Base-by-base conservation (phyloP, 306 rosid species). In the Prunus salicina region DNA sequence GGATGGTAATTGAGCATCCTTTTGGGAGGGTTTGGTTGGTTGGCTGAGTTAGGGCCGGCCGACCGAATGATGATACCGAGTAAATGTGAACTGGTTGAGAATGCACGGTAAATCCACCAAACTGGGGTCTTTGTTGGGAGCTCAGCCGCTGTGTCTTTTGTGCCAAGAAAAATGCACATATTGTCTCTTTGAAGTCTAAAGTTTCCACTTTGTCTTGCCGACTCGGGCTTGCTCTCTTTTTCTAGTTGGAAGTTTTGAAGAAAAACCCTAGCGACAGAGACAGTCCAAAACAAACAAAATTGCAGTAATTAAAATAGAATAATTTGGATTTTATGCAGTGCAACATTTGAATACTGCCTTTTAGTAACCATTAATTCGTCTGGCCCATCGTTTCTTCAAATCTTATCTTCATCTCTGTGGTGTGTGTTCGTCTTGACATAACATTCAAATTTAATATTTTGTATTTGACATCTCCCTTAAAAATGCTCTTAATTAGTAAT, bases 381-480 rank as follows among this genome's bases (percentile, higher is more conserved):
- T 49, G 53, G 52, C 13, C 52, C 52, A 13, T 34, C 41, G 41
- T 49, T 49, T 13, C 15, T 49, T 13, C 53, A 49, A 4, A 49
- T 49, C 53, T 49, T 49, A 49, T 49, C 53, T 12, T 49, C 53
- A 3, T 49, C 53, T 49, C 2, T 49, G 6, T 38, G 43, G 43
- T 38, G 43, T 38, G 43, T 7, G 43, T 38, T 38, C 43, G 43
- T 38, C 43, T 38, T 2, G 43, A 38, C 43, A 38, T 38, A 7
- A 38, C 5, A 32, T 5, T 5, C 0, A 32, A 32, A 32, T 30
- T 4, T 32, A 32, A 32, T 1, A 34, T 34, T 5, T 5, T 34
- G 38, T 0, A 5, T 0, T 34, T 34, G 1, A 5, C 8, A 34
- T 34, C 0, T 1, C 7, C 38, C 8, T 32, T 32, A 0, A 2